These are phyloP conservation scores for Lasiosphaeriaceae sp. DNA, from an alignment of 495 filamentous ascomycete genomes.

Conservation along the genomic window DNA sequence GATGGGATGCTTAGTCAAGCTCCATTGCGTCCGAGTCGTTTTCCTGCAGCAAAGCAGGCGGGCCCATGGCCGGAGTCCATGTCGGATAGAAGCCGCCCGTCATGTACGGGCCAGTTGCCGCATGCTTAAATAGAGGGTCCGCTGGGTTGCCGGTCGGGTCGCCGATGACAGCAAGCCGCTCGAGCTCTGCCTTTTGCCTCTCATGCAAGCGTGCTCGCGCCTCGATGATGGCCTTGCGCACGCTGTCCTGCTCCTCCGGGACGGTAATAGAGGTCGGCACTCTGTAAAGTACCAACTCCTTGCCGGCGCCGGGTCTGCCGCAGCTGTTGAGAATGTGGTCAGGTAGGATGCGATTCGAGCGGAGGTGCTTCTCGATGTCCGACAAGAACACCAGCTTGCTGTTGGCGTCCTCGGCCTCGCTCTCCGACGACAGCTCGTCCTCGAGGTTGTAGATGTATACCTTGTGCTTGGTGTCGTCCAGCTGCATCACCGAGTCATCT, in stretches of 20 bases:
- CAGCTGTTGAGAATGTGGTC: slow-evolving; percentile 52
- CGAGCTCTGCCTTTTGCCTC: slow-evolving; percentile 25
- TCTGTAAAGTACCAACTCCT: slow-evolving; percentile 76
- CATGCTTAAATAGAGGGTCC: too few relatives aligned
- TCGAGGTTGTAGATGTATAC: slow-evolving; percentile 90
- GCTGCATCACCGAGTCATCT: slow-evolving; percentile 66
- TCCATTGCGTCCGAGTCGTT: slow-evolving; percentile 63
- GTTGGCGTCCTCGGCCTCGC: slow-evolving; percentile 40
- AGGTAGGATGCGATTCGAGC: slow-evolving; percentile 58
- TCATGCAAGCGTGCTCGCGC: slow-evolving; percentile 64
- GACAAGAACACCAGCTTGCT: slow-evolving; percentile 69
- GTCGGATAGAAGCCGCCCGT: neutral
- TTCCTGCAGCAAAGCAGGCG: neutral
- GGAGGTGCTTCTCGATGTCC: slow-evolving; percentile 75
- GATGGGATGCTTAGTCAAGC: slow-evolving; percentile 46
- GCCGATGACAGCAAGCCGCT: neutral
- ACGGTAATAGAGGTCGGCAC: slow-evolving; percentile 73
- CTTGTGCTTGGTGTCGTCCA: slow-evolving; percentile 83
- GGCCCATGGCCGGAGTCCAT: neutral
- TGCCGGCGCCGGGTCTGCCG: slow-evolving; percentile 38
- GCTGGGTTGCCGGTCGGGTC: neutral
- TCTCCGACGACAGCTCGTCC: slow-evolving; percentile 69
- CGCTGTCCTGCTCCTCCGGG: slow-evolving; percentile 72
- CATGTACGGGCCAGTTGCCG: neutral
- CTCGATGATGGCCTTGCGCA: slow-evolving; percentile 83